phyloP scores from a whole-genome alignment of 306 rosid genomes.

The Nissolia schottii region DNA sequence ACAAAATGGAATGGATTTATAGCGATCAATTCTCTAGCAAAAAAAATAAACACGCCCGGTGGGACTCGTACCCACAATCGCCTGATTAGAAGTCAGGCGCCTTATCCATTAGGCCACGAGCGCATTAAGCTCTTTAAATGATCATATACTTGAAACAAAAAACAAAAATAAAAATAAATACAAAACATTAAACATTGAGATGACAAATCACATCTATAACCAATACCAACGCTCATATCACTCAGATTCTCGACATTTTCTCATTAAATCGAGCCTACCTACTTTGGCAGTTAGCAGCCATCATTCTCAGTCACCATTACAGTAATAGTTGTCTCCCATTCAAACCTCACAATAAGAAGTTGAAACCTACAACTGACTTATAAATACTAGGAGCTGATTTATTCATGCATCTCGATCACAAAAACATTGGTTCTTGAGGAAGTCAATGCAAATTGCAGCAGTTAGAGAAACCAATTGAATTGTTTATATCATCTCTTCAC shows the following conservation, averaged over 20 bases:
- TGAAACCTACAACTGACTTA: too few species aligned
- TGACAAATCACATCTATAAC: too few species aligned
- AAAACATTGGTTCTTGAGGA: not conserved
- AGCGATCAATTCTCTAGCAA: too few species aligned
- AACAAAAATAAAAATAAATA: too few species aligned
- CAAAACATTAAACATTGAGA: too few species aligned
- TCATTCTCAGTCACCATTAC: too few species aligned
- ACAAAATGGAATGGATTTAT: not conserved
- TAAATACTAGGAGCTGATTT: not conserved
- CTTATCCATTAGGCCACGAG: slow-evolving; percentile 56
- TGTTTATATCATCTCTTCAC: not conserved
- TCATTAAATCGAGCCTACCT: too few species aligned
- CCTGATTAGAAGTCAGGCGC: slow-evolving; percentile 45
- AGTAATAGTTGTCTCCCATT: not conserved
- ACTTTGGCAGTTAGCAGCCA: too few species aligned
- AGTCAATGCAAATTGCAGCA: not conserved
- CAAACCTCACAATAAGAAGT: not conserved
- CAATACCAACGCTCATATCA: too few species aligned
- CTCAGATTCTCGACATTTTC: too few species aligned
- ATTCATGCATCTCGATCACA: not conserved
- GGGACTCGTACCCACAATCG: slow-evolving; percentile 50
- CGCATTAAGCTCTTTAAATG: not conserved
- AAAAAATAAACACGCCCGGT: slow-evolving; percentile 28
- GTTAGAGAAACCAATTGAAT: not conserved
- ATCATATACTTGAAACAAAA: too few species aligned